Conservation (phyloP, 768 basidiomycete species). For the Serendipita indica region DNA sequence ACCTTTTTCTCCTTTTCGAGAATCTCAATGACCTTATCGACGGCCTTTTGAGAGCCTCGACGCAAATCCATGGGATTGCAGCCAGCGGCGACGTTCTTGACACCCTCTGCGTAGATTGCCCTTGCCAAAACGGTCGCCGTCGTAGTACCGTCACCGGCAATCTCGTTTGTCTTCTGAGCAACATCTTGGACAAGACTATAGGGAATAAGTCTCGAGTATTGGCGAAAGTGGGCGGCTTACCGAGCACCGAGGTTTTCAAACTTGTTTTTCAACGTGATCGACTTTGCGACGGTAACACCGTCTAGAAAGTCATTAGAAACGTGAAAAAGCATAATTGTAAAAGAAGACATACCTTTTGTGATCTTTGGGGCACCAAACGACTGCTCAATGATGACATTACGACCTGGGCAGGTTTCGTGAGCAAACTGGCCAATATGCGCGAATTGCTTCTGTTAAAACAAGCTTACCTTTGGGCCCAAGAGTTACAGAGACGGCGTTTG, state of each 20-base stretch:
- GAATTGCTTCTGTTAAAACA: not conserved
- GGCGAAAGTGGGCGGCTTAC: conserved; percentile 31
- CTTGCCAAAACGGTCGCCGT: conserved; percentile 94
- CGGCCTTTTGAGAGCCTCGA: conserved; percentile 92
- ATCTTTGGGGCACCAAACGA: conserved; percentile 83
- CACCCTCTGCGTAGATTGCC: conserved; percentile 96
- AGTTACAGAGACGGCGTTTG: conserved; percentile 92
- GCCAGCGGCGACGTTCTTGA: conserved; percentile 97
- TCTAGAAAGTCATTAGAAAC: conserved; percentile 30
- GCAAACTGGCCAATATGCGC: not conserved
- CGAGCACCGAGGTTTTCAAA: conserved; percentile 98
- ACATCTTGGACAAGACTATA: conserved; percentile 84
- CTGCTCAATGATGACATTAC: conserved; percentile 98
- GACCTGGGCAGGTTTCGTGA: conserved; percentile 34
- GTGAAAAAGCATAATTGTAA: not conserved
- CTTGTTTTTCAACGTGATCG: conserved; percentile 88
- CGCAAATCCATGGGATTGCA: conserved; percentile 99
- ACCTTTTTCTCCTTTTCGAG: conserved; percentile 77
- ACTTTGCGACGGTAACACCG: conserved; percentile 95
- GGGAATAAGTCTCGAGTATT: conserved; percentile 11
- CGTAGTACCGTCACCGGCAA: conserved; percentile 95
- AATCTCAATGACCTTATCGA: conserved; percentile 87
- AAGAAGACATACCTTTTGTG: conserved; percentile 59
- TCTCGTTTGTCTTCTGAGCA: conserved; percentile 91
- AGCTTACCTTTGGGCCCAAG: conserved; percentile 82